Evolutionary conservation across 805 yeast species (phyloP).

Genomic region (Cephaloascus fragrans): DNA sequence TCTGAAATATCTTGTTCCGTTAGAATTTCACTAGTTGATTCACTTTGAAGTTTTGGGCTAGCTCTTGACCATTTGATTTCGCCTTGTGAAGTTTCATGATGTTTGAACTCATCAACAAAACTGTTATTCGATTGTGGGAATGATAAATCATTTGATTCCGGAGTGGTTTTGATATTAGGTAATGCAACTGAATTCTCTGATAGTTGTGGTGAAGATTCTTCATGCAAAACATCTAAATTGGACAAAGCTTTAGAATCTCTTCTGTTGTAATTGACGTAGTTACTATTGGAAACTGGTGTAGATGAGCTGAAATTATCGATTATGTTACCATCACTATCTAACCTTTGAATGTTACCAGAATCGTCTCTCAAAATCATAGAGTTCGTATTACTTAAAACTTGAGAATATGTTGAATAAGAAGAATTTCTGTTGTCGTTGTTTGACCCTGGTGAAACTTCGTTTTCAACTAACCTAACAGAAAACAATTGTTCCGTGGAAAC

Average conservation of each 20-base stretch:
- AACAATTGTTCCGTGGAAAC: constrained; percentile 79
- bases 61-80: constrained; percentile 19
- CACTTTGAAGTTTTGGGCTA: not conserved
- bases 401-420: constrained; percentile 13
- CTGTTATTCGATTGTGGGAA: constrained; percentile 7
- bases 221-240: constrained; percentile 16
- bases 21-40: too few species aligned
- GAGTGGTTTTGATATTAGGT: constrained; percentile 2
- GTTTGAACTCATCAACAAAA: constrained; percentile 19
- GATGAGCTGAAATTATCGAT: constrained; percentile 14
- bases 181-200: not conserved
- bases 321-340: constrained; percentile 35
- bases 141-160: constrained; percentile 6
- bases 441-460: constrained; percentile 15
- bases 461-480: constrained; percentile 69
- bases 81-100: constrained; percentile 17
- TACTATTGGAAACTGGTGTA: constrained; percentile 3
- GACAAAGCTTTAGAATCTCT: constrained; percentile 1
- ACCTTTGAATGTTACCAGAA: constrained; percentile 28
- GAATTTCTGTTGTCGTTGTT: constrained; percentile 18
- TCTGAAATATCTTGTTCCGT: not conserved
- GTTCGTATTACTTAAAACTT: constrained; percentile 14
- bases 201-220: constrained; percentile 9
- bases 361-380: constrained; percentile 15
- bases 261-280: not conserved